Evolutionary conservation across 192 early-diverging fungal species (phyloP), one percentile per base, ranked within the genome.

Genomic region (Coemansia sp.): DNA sequence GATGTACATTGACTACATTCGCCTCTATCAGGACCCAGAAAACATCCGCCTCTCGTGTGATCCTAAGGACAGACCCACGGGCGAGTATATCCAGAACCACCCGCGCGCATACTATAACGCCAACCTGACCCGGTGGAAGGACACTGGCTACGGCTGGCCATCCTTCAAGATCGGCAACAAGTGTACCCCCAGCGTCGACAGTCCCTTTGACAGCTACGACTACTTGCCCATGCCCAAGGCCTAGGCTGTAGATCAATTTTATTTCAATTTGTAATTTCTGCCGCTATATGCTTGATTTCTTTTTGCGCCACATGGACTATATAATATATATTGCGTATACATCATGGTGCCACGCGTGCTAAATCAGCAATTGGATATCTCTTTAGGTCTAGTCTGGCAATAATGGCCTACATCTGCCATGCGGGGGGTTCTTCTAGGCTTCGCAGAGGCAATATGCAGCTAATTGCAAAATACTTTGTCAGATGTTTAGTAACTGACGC

Each of bases 1-100:
- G 34, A 85, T 87, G 85, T 78, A 80, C 48, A 58, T 87, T 31
- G 86, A 87, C 80, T 87, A 87, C 42, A 70, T 87, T 10, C 82
- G 86, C 2, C 70, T 87, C 32, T 87, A 85, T 77, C 86, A 87
- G 34, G 78, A 84, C 44, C 73, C 80, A 10, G 78, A 84, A 44
- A 75, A 80, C 57, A 82, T 79, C 68, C 72, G 77, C 36, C 65
- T 83, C 34, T 87, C 85, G 42, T 87, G 86, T 61, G 85, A 87
- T 46, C 85, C 86, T n/a, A 63, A 66, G 2, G 85, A 86, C 60
- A 62, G 72, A 34, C 86, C 86, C 3, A 87, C 86, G 0, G 75
- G 73, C 51, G 73, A 82, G 63, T 87, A 87, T 63, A 87, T 87
- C 25, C 73, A 83, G 60, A 77, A 70, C 57, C 85, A 87, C 58